Evolutionary conservation across 306 rosid genomes (phyloP), one percentile per base, ranked within the genome.

Genomic region (Hylodesmum podocarpum): DNA sequence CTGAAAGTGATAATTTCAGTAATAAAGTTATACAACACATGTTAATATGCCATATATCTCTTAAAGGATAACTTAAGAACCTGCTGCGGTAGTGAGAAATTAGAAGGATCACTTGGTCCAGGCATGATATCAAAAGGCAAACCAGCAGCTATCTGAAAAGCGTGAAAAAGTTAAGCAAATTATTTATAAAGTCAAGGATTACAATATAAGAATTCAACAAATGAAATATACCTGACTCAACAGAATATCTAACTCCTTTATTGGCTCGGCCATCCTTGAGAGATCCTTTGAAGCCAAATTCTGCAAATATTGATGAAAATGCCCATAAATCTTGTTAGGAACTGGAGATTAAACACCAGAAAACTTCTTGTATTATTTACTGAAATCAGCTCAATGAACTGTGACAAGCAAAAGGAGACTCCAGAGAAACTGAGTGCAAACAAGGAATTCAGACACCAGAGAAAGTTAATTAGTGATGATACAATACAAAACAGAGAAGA

Each of bases 61-160:
- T 62, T 59, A 39, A 71, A 81, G 41, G 86, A 74, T 41, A 69
- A 54, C 21, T 44, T 82, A 31, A 67, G 59, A 78, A 95, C 98
- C 98, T 95, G 98, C 80, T 95, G 98, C 2, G 98, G 98, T 40
- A 95, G 87, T 66, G 97, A 44, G 84, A 86, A 92, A 78, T 90
- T 95, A 16, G 98, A 88, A 28, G 98, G 98, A 79, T 95, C 98
- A 64, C 76, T 69, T 22, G 91, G 82, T 77, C 98, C 98, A 13
- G 98, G 98, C 97, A 95, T 95, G 87, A 95, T 90, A 85, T 95
- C 98, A 75, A 95, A 53, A 61, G 97, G 86, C 87, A 95, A 79
- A 72, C 92, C 89, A 44, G 91, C 96, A 65, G 89, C 85, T 78
- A 94, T 86, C 98, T 94, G 81, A 75, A 76, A 55, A 84, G 21